These are phyloP conservation scores for Phaffomyces thermotolerans DNA, from an alignment of 805 yeast genomes.

Conservation along the genomic window DNA sequence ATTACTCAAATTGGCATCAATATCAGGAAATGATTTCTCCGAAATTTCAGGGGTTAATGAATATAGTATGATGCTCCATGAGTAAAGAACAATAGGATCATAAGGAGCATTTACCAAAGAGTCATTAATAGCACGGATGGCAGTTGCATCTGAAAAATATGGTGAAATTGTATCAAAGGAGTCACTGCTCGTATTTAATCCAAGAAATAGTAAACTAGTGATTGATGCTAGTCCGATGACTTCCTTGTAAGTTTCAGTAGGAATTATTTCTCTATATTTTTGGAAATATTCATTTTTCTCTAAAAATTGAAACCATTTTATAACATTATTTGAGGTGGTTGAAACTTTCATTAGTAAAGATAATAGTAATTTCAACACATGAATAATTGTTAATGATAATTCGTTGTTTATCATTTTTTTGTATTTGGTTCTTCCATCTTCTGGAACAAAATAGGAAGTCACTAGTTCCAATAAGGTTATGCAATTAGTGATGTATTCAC, in stretches of 20 bases:
- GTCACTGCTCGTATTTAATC: conserved; percentile 44
- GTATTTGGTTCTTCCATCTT: conserved; percentile 7
- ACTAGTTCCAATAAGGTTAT: conserved; percentile 12
- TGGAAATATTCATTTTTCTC: conserved; percentile 23
- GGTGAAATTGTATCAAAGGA: conserved; percentile 31
- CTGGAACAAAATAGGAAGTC: neutral
- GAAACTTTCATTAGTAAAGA: conserved; percentile 36
- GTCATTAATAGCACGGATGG: conserved; percentile 35
- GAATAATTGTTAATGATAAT: conserved; percentile 27
- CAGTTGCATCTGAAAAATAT: conserved; percentile 32
- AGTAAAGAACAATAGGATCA: conserved; percentile 48
- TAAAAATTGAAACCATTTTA: conserved; percentile 52
- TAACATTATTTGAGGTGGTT: conserved; percentile 28
- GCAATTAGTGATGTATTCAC: conserved; percentile 19
- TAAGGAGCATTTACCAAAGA: conserved; percentile 29
- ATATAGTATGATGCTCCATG: conserved; percentile 59
- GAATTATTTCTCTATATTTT: conserved; percentile 11
- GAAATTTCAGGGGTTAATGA: conserved; percentile 39
- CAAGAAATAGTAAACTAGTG: conserved; percentile 46
- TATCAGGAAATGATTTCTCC: conserved; percentile 30
- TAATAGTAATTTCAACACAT: conserved; percentile 30
- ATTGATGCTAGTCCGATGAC: conserved; percentile 43
- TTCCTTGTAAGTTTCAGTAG: conserved; percentile 17
- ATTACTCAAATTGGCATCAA: conserved; percentile 12
- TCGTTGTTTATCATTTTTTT: conserved; percentile 24